Base-by-base conservation (phyloP, 495 filamentous ascomycete species). In the Filosporella fistucella region DNA sequence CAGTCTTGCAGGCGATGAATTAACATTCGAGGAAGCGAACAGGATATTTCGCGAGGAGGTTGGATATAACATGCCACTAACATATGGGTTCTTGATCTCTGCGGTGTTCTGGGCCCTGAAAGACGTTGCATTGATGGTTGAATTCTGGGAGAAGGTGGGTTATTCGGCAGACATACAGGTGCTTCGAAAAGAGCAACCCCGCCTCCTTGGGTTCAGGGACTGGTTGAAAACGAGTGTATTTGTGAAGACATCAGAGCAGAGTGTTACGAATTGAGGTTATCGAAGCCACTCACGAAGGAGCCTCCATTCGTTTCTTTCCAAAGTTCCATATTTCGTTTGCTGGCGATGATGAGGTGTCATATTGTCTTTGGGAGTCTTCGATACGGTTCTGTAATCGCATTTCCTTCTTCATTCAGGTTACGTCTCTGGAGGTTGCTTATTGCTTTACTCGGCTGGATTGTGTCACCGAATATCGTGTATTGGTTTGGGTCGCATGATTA, bases 131-230 rank as follows among this genome's bases (percentile, higher is more conserved):
- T 3, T 60, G 20, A 72, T 72, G 68, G 62, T 74, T 47, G 56
- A 58, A 26, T 89, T 74, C 69, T 86, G 88, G 45, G 65, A 74
- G 54, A 69, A 74, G 12, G 62, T 69, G 9, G 69, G 70, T 22
- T 74, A 69, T 42, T 54, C 52, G 41, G 69, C 63, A 4, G 64
- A 75, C 33, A 52, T 74, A 17, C 40, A 47, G 45, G 59, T 56
- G 12, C 44, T 68, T 21, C 56, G 67, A 29, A 54, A 51, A 38
- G 65, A 67, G 0, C 49, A 71, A 40, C 65, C 68, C 4, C 53
- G 45, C 2, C 24, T 74, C 55, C 24, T 63, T 54, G 65, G 60
- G 5, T 60, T 75, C 46, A 67, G 64, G 52, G 42, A 54, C 38
- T 74, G 66, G 67, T 29, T 72, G 32, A 42, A 52, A 2, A 46